A percentile compares a stretch with the other conserved stretches of the same genome.
Evolutionary conservation across 2,329 filamentous ascomycete species (phyloP).

Genomic region (Leptosphaerulina australis): DNA sequence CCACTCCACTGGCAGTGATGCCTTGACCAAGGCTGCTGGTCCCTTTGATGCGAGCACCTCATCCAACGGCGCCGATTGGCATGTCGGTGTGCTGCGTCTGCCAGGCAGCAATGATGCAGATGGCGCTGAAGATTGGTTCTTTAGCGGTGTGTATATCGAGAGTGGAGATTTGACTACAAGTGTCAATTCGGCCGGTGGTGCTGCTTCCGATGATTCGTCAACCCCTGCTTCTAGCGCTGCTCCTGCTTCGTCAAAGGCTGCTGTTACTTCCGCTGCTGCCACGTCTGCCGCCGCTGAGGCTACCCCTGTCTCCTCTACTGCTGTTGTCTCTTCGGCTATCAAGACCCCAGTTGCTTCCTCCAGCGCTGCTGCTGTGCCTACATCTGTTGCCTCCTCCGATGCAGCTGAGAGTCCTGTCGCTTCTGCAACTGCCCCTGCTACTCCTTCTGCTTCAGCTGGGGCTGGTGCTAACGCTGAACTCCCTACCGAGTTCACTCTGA

Average conservation of each 20-base stretch:
- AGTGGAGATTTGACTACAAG: slow-evolving; percentile 53
- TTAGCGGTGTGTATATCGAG: slow-evolving; percentile 75
- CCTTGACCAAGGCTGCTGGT: slow-evolving; percentile 63
- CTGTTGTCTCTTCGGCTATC: slow-evolving; percentile 4
- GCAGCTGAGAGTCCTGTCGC: slow-evolving; percentile 8
- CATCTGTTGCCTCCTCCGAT: slow-evolving; percentile 13
- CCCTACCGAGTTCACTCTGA: slow-evolving; percentile 35
- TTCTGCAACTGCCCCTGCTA: slow-evolving; percentile 8
- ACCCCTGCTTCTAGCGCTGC: slow-evolving; percentile 17
- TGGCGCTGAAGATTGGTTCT: slow-evolving; percentile 70
- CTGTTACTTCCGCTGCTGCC: slow-evolving; percentile 13
- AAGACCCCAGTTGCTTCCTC: slow-evolving; percentile 15
- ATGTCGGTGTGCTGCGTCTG: slow-evolving; percentile 71
- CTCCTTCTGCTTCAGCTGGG: slow-evolving; percentile 16
- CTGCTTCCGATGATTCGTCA: slow-evolving; percentile 14
- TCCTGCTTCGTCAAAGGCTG: slow-evolving; percentile 15
- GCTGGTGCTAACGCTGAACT: slow-evolving; percentile 23
- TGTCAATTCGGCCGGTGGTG: slow-evolving; percentile 28
- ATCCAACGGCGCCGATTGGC: slow-evolving; percentile 74
- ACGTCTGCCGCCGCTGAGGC: slow-evolving; percentile 5
- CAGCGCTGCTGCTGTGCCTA: slow-evolving; percentile 6
- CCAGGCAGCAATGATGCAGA: slow-evolving; percentile 61
- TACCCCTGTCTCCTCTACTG: slow-evolving; percentile 11
- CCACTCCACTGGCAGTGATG: slow-evolving; percentile 68
- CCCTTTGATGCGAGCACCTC: slow-evolving; percentile 66